A percentile compares a stretch with the other conserved stretches of the same genome.
Evolutionary conservation across 1,284 basidiomycete species (phyloP).

Genomic region (Lentinus polychrous): DNA sequence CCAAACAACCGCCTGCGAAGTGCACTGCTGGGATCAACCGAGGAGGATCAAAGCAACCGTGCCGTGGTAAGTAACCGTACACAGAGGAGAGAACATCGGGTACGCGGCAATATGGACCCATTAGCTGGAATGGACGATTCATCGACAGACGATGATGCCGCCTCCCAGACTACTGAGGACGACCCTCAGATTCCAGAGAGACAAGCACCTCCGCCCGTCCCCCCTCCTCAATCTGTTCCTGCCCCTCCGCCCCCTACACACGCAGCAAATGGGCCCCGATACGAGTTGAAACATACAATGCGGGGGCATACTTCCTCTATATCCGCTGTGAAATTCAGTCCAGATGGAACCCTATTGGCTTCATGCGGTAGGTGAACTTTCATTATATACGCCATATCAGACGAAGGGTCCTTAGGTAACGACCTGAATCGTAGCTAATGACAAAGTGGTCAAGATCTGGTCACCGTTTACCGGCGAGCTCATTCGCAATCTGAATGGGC

Average conservation of each 20-base stretch:
- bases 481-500: conserved; percentile 64
- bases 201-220: conserved; percentile 29
- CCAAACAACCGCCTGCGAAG: neutral
- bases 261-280: conserved; percentile 57
- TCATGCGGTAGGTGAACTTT: conserved; percentile 61
- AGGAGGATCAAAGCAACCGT: no score
- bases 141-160: conserved; percentile 70
- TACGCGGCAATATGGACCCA: conserved; percentile 11
- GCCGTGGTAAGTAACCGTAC: neutral
- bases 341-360: conserved; percentile 72
- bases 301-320: conserved; percentile 71
- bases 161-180: conserved; percentile 77
- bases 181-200: conserved; percentile 68
- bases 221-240: conserved; percentile 28
- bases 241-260: conserved; percentile 25
- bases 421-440: conserved; percentile 47
- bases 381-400: neutral
- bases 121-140: conserved; percentile 44
- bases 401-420: conserved; percentile 1
- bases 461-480: conserved; percentile 71
- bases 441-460: conserved; percentile 76
- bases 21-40: neutral
- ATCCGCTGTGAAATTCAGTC: conserved; percentile 80
- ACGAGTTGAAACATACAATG: conserved; percentile 58
- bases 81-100: neutral